Evolutionary conservation across 1,284 basidiomycete species (phyloP).

Genomic region (Cutaneotrichosporon sp.): DNA sequence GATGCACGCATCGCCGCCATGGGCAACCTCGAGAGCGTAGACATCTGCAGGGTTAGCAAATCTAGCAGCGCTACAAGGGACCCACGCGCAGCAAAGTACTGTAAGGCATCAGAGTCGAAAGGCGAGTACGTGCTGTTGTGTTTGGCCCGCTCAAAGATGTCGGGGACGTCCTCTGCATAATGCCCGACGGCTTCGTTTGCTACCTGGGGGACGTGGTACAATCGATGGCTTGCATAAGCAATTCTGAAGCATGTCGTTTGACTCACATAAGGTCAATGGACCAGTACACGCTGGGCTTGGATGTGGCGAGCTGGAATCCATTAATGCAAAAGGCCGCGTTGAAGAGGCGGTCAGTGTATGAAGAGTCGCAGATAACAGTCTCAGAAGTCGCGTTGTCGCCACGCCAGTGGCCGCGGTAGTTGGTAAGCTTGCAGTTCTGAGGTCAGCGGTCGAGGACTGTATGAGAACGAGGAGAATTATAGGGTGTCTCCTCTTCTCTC

Average conservation of each 20-base stretch:
- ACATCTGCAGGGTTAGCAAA: conserved; percentile 27
- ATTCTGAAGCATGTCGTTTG: too few species aligned
- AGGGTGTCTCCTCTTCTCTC: too few species aligned
- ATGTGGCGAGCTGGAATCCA: conserved; percentile 41
- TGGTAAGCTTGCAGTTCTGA: conserved; percentile 36
- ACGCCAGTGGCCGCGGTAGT: conserved; percentile 50
- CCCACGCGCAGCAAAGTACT: conserved; percentile 46
- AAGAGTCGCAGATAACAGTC: conserved; percentile 46
- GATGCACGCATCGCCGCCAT: conserved; percentile 40
- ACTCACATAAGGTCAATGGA: conserved; percentile 45
- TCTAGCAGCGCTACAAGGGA: not conserved
- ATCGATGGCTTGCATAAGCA: conserved; percentile 35
- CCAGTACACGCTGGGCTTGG: conserved; percentile 41
- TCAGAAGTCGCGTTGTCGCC: conserved; percentile 49
- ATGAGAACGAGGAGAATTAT: too few species aligned
- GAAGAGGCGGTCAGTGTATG: conserved; percentile 35
- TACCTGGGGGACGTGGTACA: conserved; percentile 47
- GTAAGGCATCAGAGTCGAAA: conserved; percentile 46
- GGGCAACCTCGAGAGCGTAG: conserved; percentile 42
- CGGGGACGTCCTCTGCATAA: conserved; percentile 41
- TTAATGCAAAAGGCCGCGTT: conserved; percentile 39
- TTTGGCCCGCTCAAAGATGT: conserved; percentile 43
- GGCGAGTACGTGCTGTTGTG: conserved; percentile 39
- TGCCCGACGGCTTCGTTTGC: conserved; percentile 41
- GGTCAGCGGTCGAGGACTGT: too few species aligned